Evolutionary conservation across 75 land plant species (phyloP).

Genomic region (Pseudotsuga menziesii): DNA sequence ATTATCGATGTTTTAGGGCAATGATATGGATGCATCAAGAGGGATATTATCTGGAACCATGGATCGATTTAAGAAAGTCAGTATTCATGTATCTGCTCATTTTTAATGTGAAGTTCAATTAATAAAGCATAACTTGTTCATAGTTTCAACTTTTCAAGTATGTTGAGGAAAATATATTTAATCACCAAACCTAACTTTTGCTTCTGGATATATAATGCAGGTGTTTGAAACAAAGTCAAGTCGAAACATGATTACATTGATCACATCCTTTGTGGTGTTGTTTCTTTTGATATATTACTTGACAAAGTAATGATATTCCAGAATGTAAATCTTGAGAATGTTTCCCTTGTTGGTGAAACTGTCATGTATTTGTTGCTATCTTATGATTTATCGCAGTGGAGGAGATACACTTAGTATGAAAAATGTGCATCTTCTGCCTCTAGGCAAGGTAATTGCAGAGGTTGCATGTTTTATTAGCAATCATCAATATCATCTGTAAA

Average conservation of each 20-base stretch:
- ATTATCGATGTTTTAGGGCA: constrained; percentile 47
- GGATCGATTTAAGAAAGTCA: constrained; percentile 84
- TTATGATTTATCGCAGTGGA: not conserved
- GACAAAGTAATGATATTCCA: constrained; percentile 36
- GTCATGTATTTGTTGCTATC: not conserved
- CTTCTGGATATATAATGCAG: constrained; percentile 23
- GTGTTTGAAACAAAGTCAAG: constrained; percentile 91
- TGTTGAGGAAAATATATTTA: not conserved
- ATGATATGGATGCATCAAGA: constrained; percentile 92
- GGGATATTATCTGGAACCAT: constrained; percentile 89
- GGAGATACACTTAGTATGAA: not conserved
- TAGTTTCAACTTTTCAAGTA: not conserved
- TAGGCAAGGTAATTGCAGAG: not conserved
- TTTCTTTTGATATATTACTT: constrained; percentile 83
- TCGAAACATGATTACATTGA: constrained; percentile 68
- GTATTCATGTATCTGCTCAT: not conserved
- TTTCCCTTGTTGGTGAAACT: not conserved
- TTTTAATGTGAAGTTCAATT: not conserved
- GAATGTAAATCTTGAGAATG: not conserved
- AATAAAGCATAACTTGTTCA: not conserved
- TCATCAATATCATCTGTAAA: constrained; percentile 6
- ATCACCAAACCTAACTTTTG: not conserved
- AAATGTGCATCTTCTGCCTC: not conserved
- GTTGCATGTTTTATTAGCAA: not conserved
- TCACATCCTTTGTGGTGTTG: constrained; percentile 72